Conservation (phyloP, 305 asterid genomes). For the Withania somnifera region DNA sequence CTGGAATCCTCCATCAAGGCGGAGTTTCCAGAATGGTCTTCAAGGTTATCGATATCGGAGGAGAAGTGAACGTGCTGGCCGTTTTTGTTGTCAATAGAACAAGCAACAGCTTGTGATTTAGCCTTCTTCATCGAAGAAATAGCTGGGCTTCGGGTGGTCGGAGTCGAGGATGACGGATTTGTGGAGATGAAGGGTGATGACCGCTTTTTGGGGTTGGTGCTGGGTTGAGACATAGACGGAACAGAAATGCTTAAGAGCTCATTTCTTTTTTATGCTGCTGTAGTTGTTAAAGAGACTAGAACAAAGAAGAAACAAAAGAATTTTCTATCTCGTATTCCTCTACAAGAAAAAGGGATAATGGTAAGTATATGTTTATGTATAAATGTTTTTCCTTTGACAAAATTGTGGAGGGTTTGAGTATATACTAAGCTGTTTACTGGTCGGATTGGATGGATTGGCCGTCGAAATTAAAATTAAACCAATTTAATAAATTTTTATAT, state of each 20-base stretch:
- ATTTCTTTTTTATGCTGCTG: too few species aligned
- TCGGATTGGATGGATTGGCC: too few species aligned
- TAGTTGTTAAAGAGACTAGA: too few species aligned
- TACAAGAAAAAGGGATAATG: too few species aligned
- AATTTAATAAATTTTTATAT: too few species aligned
- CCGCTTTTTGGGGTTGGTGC: slow-evolving; percentile 44
- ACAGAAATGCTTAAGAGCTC: slow-evolving; percentile 17
- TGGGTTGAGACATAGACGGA: slow-evolving; percentile 50
- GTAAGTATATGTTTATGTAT: too few species aligned
- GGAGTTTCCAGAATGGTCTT: slow-evolving; percentile 20
- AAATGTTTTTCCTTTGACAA: too few species aligned
- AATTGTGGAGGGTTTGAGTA: too few species aligned
- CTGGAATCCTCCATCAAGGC: slow-evolving; percentile 45
- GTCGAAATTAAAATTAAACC: too few species aligned
- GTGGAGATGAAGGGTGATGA: slow-evolving; percentile 17
- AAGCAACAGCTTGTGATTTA: slow-evolving; percentile 44
- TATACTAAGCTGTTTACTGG: too few species aligned
- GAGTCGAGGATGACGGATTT: slow-evolving; percentile 10
- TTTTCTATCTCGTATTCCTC: too few species aligned
- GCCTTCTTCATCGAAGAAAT: slow-evolving; percentile 50
- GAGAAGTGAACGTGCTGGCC: slow-evolving; percentile 48
- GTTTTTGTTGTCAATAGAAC: slow-evolving; percentile 34
- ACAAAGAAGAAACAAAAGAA: too few species aligned
- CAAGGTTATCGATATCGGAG: slow-evolving; percentile 8
- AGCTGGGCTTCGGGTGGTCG: slow-evolving; percentile 20